Percentiles rank a stretch among this genome's conserved stretches.
Conservation (phyloP, 495 filamentous ascomycete genomes). For the Neurospora cerealis region DNA sequence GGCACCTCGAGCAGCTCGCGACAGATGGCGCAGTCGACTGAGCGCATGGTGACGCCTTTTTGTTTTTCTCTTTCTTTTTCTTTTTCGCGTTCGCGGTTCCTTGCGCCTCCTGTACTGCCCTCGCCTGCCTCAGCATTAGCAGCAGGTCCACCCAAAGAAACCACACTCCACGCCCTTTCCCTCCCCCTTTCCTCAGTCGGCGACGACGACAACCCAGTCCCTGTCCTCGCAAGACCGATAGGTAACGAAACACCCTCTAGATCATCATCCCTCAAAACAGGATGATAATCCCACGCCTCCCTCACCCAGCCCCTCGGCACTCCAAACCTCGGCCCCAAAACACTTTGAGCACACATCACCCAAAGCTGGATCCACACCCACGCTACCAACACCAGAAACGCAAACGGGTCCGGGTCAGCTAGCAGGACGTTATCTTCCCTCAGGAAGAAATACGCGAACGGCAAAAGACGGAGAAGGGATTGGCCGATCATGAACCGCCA, state of each 20-base stretch:
- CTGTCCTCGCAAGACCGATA: neutral
- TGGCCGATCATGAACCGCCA: slow-evolving; percentile 87
- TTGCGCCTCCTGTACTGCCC: neutral
- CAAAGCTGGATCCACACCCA: slow-evolving; percentile 95
- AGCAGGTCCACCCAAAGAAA: neutral
- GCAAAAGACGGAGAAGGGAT: slow-evolving; percentile 62
- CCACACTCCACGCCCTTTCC: slow-evolving; percentile 5
- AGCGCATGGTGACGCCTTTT: slow-evolving; percentile 30
- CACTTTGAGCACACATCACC: slow-evolving; percentile 63
- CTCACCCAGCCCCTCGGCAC: slow-evolving; percentile 59
- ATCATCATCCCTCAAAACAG: slow-evolving; percentile 75
- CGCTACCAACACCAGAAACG: slow-evolving; percentile 50
- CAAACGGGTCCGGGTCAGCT: slow-evolving; percentile 55
- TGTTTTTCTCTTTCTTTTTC: slow-evolving; percentile 34
- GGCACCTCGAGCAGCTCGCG: slow-evolving; percentile 85
- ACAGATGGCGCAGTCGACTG: slow-evolving; percentile 87
- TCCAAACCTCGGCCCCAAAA: slow-evolving; percentile 73
- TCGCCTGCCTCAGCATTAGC: neutral
- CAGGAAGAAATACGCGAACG: slow-evolving; percentile 75
- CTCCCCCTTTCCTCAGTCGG: slow-evolving; percentile 17
- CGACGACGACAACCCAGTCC: slow-evolving; percentile 20
- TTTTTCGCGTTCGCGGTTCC: slow-evolving; percentile 18
- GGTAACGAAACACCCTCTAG: neutral
- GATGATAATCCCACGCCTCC: slow-evolving; percentile 89
- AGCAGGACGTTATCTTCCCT: slow-evolving; percentile 67